Evolutionary conservation across 2,329 filamentous ascomycete species (phyloP), one percentile per base, ranked within the genome.

Genomic region (Eutypa lata): DNA sequence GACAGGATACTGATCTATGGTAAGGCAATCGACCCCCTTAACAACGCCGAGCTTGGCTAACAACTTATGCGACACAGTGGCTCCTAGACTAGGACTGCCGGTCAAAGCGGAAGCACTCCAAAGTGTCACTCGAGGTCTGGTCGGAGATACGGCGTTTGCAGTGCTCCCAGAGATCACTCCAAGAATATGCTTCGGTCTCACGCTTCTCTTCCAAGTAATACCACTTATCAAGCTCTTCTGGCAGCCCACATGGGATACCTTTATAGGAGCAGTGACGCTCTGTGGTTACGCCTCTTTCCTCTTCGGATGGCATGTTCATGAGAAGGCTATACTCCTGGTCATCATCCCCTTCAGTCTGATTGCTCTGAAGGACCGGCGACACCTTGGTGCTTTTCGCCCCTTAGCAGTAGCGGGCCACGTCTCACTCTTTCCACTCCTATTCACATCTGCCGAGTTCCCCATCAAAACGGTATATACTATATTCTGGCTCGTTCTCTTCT

Each of bases 271-370:
- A 0, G 82, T 96, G 44, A 97, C 93, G 0, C 83, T 97, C 16
- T 97, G 94, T 66, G 94, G 90, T 53, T 99, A 97, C 67, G 89
- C 93, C 0, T 97, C 93, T 0, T 99, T 99, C 74, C 80, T 99
- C 10, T 97, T 97, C 63, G 93, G 94, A 52, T 99, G 93, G 91
- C 94, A 99, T 67, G 94, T 99, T 8, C 94, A 99, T 65, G 94
- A 99, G 68, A 99, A 99, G 72, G 94, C 94, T 1, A 89, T 99
- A 53, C 81, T 99, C 21, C 82, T 97, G 19, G 88, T 97, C 66
- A 91, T 99, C 60, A 89, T 97, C 47, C 94, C 94, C 0, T 97
- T 97, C 76, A 95, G 90, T 61, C 81, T 99, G 56, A 87, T 97
- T 55, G 92, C 93, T 0, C 82, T 97, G 49, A 89, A 88, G 68